Evolutionary conservation across 2,329 filamentous ascomycete genomes (phyloP).

Genomic region (Bisporella sp.): DNA sequence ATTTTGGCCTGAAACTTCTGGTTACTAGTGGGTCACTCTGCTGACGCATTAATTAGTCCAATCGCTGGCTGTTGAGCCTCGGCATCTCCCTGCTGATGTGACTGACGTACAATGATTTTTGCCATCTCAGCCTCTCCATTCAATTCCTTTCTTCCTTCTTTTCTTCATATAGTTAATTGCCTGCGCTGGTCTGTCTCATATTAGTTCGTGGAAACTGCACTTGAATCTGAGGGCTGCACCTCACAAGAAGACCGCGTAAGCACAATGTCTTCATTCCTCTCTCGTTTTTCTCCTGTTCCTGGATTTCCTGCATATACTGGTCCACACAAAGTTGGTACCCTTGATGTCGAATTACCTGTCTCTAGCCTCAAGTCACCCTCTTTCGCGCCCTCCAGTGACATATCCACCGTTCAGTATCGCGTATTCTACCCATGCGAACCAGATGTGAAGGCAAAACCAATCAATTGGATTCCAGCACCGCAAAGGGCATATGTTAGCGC

Average conservation of each 20-base stretch:
- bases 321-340: conserved; percentile 69
- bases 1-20: too few species aligned
- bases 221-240: too few species aligned
- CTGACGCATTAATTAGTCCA: too few species aligned
- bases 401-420: conserved; percentile 71
- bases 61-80: too few species aligned
- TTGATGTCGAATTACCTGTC: conserved; percentile 74
- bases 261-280: conserved; percentile 23
- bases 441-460: conserved; percentile 39
- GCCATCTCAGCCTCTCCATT: background rate
- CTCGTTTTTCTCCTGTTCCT: conserved; percentile 60
- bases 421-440: conserved; percentile 70
- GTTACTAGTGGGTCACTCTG: too few species aligned
- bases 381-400: conserved; percentile 44
- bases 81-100: too few species aligned
- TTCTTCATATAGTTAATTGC: too few species aligned
- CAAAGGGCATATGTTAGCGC: conserved; percentile 68
- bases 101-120: too few species aligned
- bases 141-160: background rate
- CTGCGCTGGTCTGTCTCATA: too few species aligned
- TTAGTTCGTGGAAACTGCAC: too few species aligned
- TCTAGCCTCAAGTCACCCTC: conserved; percentile 49
- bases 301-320: conserved; percentile 70
- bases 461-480: conserved; percentile 72
- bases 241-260: background rate